These are phyloP conservation scores for Pseudozyma hubeiensis DNA, from an alignment of 1,284 basidiomycete species.

Conservation along the genomic window DNA sequence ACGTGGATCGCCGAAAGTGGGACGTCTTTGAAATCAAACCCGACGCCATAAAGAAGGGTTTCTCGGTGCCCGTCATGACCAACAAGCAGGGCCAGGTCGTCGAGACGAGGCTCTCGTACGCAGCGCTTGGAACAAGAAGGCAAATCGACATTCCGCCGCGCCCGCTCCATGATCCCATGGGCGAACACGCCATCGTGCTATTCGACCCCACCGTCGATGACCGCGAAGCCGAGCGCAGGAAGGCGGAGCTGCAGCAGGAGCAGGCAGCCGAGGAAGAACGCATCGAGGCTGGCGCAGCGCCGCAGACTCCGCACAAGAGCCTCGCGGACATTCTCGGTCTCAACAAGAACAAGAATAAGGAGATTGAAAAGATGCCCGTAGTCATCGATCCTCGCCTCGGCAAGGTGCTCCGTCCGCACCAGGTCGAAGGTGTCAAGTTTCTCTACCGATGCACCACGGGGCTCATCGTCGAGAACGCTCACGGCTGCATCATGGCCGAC, in stretches of 20 bases:
- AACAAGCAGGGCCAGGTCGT: slow-evolving; percentile 79
- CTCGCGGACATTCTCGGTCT: slow-evolving; percentile 83
- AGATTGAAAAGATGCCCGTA: slow-evolving; percentile 85
- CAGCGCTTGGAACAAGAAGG: slow-evolving; percentile 86
- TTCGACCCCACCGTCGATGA: slow-evolving; percentile 96
- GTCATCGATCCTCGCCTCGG: slow-evolving; percentile 91
- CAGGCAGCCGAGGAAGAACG: slow-evolving; percentile 41
- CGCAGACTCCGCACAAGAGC: slow-evolving; percentile 84
- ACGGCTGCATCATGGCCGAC: slow-evolving; percentile 99
- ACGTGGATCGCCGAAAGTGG: slow-evolving; percentile 63
- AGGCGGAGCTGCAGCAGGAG: slow-evolving; percentile 43
- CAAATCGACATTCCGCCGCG: slow-evolving; percentile 85
- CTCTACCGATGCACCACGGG: slow-evolving; percentile 95
- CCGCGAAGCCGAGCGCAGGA: slow-evolving; percentile 57
- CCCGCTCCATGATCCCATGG: slow-evolving; percentile 95
- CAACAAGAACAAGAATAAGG: slow-evolving; percentile 52
- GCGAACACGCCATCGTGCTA: slow-evolving; percentile 94
- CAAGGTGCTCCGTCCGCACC: slow-evolving; percentile 72
- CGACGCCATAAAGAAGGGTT: slow-evolving; percentile 70
- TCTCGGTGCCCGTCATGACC: slow-evolving; percentile 89
- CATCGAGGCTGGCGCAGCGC: slow-evolving; percentile 32
- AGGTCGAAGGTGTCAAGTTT: slow-evolving; percentile 85
- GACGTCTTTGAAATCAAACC: slow-evolving; percentile 58
- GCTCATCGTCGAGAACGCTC: slow-evolving; percentile 89
- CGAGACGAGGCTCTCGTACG: slow-evolving; percentile 76